These are phyloP conservation scores for Yamadazyma jaroonii DNA, from an alignment of 1,139 yeast species.

Conservation along the genomic window DNA sequence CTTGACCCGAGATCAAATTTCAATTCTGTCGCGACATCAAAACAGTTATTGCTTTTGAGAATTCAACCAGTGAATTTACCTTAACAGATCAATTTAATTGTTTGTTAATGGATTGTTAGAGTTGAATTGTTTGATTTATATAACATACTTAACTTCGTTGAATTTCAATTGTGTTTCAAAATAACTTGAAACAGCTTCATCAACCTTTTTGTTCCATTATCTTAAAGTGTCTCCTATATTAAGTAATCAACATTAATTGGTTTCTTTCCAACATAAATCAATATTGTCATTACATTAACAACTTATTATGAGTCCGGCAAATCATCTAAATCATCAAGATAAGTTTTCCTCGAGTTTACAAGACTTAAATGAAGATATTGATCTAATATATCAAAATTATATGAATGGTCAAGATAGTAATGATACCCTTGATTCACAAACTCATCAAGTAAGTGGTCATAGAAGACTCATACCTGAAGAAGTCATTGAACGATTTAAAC, in stretches of 20 bases:
- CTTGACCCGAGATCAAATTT: not conserved
- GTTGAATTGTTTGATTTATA: too few relatives aligned
- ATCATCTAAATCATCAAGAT: constrained; percentile 9
- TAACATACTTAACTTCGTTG: too few relatives aligned
- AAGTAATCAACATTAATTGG: not conserved
- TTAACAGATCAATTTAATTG: too few relatives aligned
- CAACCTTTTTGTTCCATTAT: too few relatives aligned
- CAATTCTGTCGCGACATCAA: constrained; percentile 1
- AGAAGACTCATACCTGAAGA: constrained; percentile 11
- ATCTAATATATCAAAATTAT: constrained; percentile 34
- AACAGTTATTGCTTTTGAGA: constrained; percentile 2
- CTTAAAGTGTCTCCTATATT: too few relatives aligned
- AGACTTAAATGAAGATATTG: constrained; percentile 27
- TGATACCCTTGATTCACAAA: constrained; percentile 32
- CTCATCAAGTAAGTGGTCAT: constrained; percentile 9
- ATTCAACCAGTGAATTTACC: not conserved
- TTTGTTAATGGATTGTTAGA: too few relatives aligned
- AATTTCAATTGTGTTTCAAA: too few relatives aligned
- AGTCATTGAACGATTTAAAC: constrained; percentile 4
- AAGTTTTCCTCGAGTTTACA: constrained; percentile 4
- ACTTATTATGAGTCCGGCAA: constrained; percentile 1
- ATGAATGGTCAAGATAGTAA: constrained; percentile 17
- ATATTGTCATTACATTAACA: too few relatives aligned
- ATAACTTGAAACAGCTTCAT: too few relatives aligned
- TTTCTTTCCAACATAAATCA: too few relatives aligned